Evolutionary conservation across 148 eudicot genomes (phyloP).

Genomic region (Fagopyrum tataricum): DNA sequence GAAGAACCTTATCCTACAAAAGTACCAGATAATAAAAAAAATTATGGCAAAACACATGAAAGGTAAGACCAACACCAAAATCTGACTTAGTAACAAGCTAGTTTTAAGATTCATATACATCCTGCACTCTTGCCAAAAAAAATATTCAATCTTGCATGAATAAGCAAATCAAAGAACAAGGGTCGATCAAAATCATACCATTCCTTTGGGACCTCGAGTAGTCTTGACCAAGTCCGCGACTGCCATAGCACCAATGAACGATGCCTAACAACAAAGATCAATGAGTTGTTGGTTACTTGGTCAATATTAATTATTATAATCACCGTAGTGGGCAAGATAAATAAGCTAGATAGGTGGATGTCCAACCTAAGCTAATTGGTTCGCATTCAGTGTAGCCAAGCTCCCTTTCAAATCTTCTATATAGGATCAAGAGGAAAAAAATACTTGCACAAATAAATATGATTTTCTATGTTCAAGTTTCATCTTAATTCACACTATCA

Average conservation of each 20-base stretch:
- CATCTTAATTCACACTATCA: not conserved
- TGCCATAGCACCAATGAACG: slow-evolving; percentile 89
- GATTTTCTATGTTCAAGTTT: not conserved
- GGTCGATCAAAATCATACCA: slow-evolving; percentile 38
- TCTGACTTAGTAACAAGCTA: no score
- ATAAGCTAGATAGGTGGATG: not conserved
- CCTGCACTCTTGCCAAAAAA: not conserved
- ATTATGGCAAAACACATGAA: not conserved
- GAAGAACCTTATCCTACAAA: slow-evolving; percentile 83
- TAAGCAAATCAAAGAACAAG: not conserved
- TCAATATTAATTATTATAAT: not conserved
- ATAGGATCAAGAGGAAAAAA: not conserved
- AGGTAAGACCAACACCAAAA: no score
- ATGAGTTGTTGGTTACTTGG: not conserved
- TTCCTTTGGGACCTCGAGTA: slow-evolving; percentile 95
- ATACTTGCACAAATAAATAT: not conserved
- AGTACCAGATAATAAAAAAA: not conserved
- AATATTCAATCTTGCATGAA: not conserved
- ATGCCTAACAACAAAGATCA: slow-evolving; percentile 36
- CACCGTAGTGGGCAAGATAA: not conserved
- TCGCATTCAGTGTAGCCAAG: no score
- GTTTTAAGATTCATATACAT: not conserved
- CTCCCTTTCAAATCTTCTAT: not conserved
- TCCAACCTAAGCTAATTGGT: not conserved
- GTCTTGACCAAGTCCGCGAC: slow-evolving; percentile 91